These are phyloP conservation scores for Glycyrrhiza uralensis DNA, from an alignment of 306 rosid species.

Conservation along the genomic window DNA sequence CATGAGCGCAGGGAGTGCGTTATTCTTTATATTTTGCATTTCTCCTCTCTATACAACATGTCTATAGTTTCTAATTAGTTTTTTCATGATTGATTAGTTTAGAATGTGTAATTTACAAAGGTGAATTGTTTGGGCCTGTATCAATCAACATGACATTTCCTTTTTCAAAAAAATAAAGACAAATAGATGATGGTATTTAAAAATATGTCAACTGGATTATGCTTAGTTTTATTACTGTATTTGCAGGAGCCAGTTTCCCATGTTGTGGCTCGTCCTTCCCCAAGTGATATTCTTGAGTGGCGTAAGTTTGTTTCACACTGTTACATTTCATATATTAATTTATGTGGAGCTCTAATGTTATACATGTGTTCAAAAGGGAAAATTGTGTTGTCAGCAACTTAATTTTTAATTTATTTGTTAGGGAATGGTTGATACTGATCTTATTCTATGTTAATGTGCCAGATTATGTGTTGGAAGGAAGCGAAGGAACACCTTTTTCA, in stretches of 20 bases:
- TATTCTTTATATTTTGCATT: conserved; percentile 1
- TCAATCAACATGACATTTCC: background rate
- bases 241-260: conserved; percentile 97
- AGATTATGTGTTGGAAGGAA: conserved; percentile 98
- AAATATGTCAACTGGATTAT: background rate
- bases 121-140: background rate
- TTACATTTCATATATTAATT: background rate
- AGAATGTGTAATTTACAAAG: background rate
- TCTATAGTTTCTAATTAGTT: background rate
- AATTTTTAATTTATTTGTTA: conserved; percentile 14
- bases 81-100: background rate
- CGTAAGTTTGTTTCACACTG: conserved; percentile 62
- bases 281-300: conserved; percentile 97
- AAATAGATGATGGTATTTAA: background rate
- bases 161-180: background rate
- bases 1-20: background rate
- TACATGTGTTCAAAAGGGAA: background rate
- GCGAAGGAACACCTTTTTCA: conserved; percentile 95
- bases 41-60: background rate
- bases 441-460: conserved; percentile 27
- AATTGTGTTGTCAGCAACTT: conserved; percentile 2
- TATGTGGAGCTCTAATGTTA: background rate
- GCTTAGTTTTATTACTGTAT: conserved; percentile 28
- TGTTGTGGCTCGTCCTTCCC: conserved; percentile 89
- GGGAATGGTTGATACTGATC: conserved; percentile 22